Percentiles rank a stretch among this genome's conserved stretches.
Conservation (phyloP, 2,329 filamentous ascomycete genomes). For the Ambrosiella beaveri region DNA sequence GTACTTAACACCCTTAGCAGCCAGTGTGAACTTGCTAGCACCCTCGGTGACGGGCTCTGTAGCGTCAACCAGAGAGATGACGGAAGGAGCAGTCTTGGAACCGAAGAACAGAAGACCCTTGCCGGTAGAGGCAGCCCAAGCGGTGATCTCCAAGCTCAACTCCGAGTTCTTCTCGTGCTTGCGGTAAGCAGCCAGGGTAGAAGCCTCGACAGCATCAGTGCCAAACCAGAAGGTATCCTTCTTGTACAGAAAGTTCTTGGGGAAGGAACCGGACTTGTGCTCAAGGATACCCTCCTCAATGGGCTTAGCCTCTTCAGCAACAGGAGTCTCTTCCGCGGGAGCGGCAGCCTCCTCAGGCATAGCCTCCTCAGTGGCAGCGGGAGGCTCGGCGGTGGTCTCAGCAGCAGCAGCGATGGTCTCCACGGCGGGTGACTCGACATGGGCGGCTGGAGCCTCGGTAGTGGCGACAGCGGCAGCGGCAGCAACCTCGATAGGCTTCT, state of each 20-base stretch:
- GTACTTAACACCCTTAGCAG: conserved; percentile 77
- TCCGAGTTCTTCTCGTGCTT: conserved; percentile 72
- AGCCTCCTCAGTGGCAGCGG: conserved; percentile 24
- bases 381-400: conserved; percentile 22
- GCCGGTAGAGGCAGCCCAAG: conserved; percentile 85
- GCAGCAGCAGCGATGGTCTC: conserved; percentile 23
- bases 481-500: conserved; percentile 47
- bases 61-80: conserved; percentile 62
- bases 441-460: conserved; percentile 23
- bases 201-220: conserved; percentile 52
- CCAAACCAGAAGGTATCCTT: conserved; percentile 91
- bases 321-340: conserved; percentile 24
- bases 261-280: conserved; percentile 72
- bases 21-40: conserved; percentile 68
- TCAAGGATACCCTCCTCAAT: conserved; percentile 70
- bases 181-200: conserved; percentile 60
- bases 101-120: conserved; percentile 88
- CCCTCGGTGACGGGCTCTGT: conserved; percentile 62
- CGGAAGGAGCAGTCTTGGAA: conserved; percentile 64
- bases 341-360: conserved; percentile 17
- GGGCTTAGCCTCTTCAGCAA: conserved; percentile 30
- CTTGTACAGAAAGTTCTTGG: conserved; percentile 79
- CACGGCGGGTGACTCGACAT: conserved; percentile 20
- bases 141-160: conserved; percentile 58
- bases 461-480: conserved; percentile 18